Evolutionary conservation across 1,284 basidiomycete genomes (phyloP).

Genomic region (Serendipita sp.): DNA sequence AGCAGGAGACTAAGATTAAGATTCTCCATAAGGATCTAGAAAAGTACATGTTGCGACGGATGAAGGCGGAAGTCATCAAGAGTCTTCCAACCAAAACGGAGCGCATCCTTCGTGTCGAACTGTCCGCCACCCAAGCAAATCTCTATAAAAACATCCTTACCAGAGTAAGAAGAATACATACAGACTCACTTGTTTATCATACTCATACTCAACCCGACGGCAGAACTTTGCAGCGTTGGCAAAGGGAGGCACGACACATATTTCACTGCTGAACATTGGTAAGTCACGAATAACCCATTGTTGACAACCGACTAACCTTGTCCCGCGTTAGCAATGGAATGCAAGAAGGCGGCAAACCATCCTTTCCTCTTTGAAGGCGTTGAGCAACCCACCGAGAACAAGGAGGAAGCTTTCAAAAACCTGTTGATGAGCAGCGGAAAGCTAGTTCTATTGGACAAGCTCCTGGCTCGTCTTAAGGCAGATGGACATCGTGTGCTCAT

Average conservation of each 20-base stretch:
- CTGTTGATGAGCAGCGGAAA: constrained; percentile 98
- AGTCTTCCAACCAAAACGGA: constrained; percentile 96
- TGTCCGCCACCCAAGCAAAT: constrained; percentile 93
- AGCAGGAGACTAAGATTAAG: constrained; percentile 90
- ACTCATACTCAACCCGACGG: background rate
- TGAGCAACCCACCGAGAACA: constrained; percentile 59
- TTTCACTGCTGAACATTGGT: constrained; percentile 90
- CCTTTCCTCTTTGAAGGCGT: constrained; percentile 97
- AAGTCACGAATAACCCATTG: constrained; percentile 15
- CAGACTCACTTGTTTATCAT: background rate
- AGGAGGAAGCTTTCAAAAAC: constrained; percentile 84
- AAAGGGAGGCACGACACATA: constrained; percentile 73
- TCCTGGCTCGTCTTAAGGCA: constrained; percentile 75
- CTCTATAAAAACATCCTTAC: constrained; percentile 99
- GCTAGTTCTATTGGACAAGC: constrained; percentile 91
- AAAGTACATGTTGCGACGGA: constrained; percentile 84
- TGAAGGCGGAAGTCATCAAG: constrained; percentile 97
- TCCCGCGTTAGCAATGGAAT: constrained; percentile 61
- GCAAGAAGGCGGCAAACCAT: constrained; percentile 96
- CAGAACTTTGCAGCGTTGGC: constrained; percentile 88
- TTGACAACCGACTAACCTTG: constrained; percentile 6
- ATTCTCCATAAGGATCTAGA: constrained; percentile 89
- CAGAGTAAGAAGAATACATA: constrained; percentile 38
- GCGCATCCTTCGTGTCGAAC: constrained; percentile 93
- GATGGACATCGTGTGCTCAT: constrained; percentile 95